Conservation (phyloP, 306 rosid genomes). For the Malus asiatica region DNA sequence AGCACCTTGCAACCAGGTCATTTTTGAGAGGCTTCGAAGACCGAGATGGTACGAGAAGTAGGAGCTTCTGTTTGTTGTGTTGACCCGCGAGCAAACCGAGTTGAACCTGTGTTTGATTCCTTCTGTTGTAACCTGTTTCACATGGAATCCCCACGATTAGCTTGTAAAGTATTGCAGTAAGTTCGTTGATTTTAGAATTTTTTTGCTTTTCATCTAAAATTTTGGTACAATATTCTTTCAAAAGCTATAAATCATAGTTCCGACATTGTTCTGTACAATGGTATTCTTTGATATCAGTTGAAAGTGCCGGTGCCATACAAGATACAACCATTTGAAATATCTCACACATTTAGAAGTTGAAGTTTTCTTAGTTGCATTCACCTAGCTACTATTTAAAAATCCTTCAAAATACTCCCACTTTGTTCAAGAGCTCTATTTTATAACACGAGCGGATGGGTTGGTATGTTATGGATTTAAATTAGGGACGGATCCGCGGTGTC, state of each 20-base stretch:
- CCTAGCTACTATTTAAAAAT: not conserved
- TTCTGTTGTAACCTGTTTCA: constrained; percentile 4
- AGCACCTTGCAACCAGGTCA: constrained; percentile 78
- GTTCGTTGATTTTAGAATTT: constrained; percentile 18
- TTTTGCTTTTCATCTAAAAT: constrained; percentile 5
- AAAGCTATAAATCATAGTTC: not conserved
- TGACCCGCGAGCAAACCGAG: constrained; percentile 27
- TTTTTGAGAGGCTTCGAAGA: constrained; percentile 75
- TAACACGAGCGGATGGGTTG: too few relatives aligned
- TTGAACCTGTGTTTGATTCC: constrained; percentile 9
- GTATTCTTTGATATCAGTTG: not conserved
- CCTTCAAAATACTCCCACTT: too few relatives aligned
- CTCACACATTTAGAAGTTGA: too few relatives aligned
- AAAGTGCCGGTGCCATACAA: too few relatives aligned
- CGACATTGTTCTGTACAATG: not conserved
- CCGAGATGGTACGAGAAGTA: constrained; percentile 43
- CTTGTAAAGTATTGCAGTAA: constrained; percentile 25
- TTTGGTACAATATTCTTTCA: constrained; percentile 38
- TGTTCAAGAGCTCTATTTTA: too few relatives aligned
- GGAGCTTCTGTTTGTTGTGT: constrained; percentile 42
- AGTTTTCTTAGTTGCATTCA: not conserved
- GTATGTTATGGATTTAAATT: too few relatives aligned
- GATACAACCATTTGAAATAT: too few relatives aligned
- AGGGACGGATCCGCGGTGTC: too few relatives aligned
- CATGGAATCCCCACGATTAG: not conserved